Conservation (phyloP, 139 green algal species). For the Picochlorum sp. region DNA sequence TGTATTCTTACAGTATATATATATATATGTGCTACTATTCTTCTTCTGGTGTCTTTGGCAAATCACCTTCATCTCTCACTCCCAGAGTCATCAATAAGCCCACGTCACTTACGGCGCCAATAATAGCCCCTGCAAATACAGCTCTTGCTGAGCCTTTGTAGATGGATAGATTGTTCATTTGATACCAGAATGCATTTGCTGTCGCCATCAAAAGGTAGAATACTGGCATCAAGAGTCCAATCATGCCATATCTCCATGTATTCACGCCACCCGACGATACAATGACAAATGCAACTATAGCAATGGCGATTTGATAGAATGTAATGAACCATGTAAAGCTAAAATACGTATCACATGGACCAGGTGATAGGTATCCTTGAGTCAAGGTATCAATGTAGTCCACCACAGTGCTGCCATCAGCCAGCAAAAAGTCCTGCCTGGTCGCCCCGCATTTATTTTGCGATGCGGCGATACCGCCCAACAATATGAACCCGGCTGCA, state of each 20-base stretch:
- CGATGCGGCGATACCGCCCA: too few species aligned
- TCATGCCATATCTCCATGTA: constrained; percentile 22
- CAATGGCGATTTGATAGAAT: constrained; percentile 13
- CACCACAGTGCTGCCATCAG: not conserved
- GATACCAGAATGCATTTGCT: not conserved
- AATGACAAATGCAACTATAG: constrained; percentile 13
- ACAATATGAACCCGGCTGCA: too few species aligned
- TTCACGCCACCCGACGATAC: constrained; percentile 15
- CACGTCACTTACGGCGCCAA: constrained; percentile 8
- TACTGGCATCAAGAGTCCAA: constrained; percentile 18
- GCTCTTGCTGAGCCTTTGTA: not conserved
- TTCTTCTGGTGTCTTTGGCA: not conserved
- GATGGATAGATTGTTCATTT: constrained; percentile 7
- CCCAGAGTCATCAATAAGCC: constrained; percentile 19
- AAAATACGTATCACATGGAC: constrained; percentile 15
- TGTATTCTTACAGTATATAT: not conserved
- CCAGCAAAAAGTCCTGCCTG: too few species aligned
- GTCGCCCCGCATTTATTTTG: too few species aligned
- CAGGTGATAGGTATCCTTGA: constrained; percentile 5
- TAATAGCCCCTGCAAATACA: constrained; percentile 15
- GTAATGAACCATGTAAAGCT: constrained; percentile 13
- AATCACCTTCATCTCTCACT: constrained; percentile 15
- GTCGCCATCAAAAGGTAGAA: constrained; percentile 22
- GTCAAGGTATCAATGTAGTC: too few species aligned
- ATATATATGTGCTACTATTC: not conserved